A percentile compares a stretch with the other conserved stretches of the same genome.
Conservation (phyloP, 495 filamentous ascomycete genomes). For the Bacidia rubella region DNA sequence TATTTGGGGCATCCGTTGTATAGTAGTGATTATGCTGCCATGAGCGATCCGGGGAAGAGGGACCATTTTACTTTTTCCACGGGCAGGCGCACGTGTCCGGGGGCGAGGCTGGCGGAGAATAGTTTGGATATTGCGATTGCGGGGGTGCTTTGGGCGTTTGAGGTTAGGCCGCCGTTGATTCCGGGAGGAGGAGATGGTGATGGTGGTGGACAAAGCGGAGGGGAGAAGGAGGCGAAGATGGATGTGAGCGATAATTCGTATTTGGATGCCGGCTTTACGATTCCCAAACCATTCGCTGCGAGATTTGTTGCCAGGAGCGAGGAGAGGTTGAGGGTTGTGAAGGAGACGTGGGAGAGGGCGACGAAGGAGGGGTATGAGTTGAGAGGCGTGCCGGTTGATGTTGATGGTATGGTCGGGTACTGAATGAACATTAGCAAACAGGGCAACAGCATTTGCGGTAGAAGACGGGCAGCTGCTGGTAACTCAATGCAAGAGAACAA, state of each 20-base stretch:
- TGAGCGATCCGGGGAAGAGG: too few species aligned
- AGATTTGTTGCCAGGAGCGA: background rate
- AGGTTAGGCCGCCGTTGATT: conserved; percentile 1
- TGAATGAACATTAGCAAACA: too few species aligned
- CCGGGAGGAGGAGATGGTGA: too few species aligned
- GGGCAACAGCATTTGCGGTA: too few species aligned
- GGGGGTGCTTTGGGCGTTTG: conserved; percentile 5
- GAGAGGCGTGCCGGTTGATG: conserved; percentile 23
- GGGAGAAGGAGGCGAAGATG: conserved; percentile 3
- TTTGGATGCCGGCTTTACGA: background rate
- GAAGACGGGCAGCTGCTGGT: too few species aligned
- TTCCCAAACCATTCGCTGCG: background rate
- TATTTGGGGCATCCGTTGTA: too few species aligned
- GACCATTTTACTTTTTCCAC: conserved; percentile 22
- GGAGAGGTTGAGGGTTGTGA: background rate
- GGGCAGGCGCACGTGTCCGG: conserved; percentile 25
- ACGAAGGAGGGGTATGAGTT: conserved; percentile 1
- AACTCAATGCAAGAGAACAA: too few species aligned
- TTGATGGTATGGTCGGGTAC: background rate
- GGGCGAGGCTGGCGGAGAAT: conserved; percentile 20
- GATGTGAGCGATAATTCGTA: conserved; percentile 5
- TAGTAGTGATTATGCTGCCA: too few species aligned
- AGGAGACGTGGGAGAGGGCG: conserved; percentile 3
- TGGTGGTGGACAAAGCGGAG: too few species aligned
- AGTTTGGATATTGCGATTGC: conserved; percentile 18